phyloP scores from a whole-genome alignment of 495 filamentous ascomycete genomes.

The Barbatosphaeria neglecta region DNA sequence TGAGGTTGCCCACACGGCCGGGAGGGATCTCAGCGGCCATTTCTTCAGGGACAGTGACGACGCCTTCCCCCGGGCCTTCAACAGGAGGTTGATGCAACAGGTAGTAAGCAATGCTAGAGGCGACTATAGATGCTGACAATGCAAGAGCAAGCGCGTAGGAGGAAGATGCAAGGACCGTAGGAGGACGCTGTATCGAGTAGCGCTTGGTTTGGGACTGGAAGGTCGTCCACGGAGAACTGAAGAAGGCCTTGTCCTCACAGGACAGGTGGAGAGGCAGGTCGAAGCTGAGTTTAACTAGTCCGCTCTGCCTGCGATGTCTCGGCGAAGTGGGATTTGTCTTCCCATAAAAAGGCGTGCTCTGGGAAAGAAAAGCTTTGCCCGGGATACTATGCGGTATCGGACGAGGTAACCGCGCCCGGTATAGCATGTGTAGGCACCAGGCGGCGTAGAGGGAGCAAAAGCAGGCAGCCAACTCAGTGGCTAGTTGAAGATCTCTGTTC shows the following conservation, averaged over 20 bases:
- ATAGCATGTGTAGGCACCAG: neutral
- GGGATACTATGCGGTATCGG: neutral
- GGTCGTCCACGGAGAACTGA: neutral
- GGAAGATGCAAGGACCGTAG: neutral
- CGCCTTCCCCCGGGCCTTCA: neutral
- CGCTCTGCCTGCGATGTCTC: no score
- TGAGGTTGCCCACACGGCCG: conserved; percentile 79
- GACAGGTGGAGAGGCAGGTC: no score
- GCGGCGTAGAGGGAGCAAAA: neutral
- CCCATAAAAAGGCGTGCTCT: no score
- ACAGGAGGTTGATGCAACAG: neutral
- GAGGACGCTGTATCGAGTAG: neutral
- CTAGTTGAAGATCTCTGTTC: neutral
- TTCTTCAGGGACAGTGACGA: conserved; percentile 1
- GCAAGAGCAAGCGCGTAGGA: neutral
- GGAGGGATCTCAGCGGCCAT: conserved; percentile 42
- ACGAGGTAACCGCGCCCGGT: neutral
- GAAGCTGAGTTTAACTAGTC: neutral
- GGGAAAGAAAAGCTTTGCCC: neutral
- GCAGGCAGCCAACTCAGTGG: neutral
- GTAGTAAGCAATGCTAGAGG: neutral
- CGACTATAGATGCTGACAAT: neutral
- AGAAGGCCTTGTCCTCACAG: neutral
- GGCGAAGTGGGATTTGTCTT: no score
- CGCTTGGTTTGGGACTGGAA: neutral